These are phyloP conservation scores for Suhomyces taliae DNA, from an alignment of 1,139 yeast genomes.

Conservation along the genomic window DNA sequence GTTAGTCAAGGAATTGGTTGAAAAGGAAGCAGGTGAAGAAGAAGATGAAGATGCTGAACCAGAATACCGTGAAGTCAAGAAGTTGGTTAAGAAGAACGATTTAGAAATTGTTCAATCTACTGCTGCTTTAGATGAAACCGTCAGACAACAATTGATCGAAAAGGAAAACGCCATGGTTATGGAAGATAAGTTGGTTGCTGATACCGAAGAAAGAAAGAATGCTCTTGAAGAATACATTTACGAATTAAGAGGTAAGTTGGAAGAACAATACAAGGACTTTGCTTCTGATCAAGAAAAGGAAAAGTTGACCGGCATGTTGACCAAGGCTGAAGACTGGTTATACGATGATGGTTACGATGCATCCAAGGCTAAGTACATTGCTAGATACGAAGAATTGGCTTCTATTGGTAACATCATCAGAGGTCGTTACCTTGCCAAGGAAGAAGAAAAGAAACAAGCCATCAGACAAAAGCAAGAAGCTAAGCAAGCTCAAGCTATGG, in stretches of 20 bases:
- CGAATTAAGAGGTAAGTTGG: constrained; percentile 95
- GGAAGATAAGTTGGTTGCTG: constrained; percentile 95
- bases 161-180: constrained; percentile 79
- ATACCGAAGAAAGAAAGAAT: constrained; percentile 98
- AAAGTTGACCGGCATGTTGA: constrained; percentile 68
- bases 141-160: constrained; percentile 67
- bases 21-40: constrained; percentile 57
- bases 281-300: constrained; percentile 90
- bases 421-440: constrained; percentile 92
- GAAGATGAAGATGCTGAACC: constrained; percentile 63
- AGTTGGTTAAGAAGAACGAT: constrained; percentile 88
- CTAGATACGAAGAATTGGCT: constrained; percentile 96
- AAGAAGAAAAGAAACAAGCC: constrained; percentile 94
- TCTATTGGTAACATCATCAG: constrained; percentile 90
- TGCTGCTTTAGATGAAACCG: constrained; percentile 63
- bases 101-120: constrained; percentile 56
- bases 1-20: constrained; percentile 78
- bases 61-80: constrained; percentile 87
- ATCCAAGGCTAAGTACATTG: constrained; percentile 94
- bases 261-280: constrained; percentile 84
- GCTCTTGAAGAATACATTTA: constrained; percentile 98
- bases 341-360: constrained; percentile 97
- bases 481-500: constrained; percentile 80
- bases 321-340: constrained; percentile 96
- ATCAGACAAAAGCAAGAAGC: constrained; percentile 86